Conservation (phyloP, 345 rosid species). For the Arabidopsis suecica region DNA sequence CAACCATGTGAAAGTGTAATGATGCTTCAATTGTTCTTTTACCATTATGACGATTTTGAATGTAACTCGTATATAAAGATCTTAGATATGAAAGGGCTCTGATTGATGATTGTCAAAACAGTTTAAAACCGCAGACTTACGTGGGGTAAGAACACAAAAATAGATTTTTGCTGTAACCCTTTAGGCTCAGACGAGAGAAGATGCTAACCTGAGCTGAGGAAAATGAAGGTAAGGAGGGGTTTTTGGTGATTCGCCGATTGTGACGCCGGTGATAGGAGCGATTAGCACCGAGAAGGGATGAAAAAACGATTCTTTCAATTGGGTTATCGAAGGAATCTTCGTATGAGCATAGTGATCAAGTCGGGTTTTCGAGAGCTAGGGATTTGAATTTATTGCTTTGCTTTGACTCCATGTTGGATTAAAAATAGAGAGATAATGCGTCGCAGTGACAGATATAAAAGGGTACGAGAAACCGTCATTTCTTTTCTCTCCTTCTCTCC, state of each 20-base stretch:
- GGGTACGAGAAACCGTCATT: slow-evolving; percentile 29
- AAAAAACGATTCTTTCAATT: slow-evolving; percentile 72
- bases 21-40: slow-evolving; percentile 21
- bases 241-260: slow-evolving; percentile 68
- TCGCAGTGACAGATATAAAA: slow-evolving; percentile 43
- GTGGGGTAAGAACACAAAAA: not conserved
- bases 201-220: slow-evolving; percentile 59
- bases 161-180: slow-evolving; percentile 11
- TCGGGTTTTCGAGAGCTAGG: slow-evolving; percentile 49
- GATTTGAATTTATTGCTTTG: slow-evolving; percentile 61
- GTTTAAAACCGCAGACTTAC: slow-evolving; percentile 38
- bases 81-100: not conserved
- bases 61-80: slow-evolving; percentile 33
- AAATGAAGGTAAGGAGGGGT: slow-evolving; percentile 68
- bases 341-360: slow-evolving; percentile 33
- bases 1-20: slow-evolving; percentile 29
- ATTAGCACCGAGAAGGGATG: slow-evolving; percentile 48
- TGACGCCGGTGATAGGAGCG: slow-evolving; percentile 60
- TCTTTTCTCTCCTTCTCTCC: slow-evolving; percentile 41
- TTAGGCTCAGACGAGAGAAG: slow-evolving; percentile 22
- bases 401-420: slow-evolving; percentile 38
- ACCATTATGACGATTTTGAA: slow-evolving; percentile 19
- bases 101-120: slow-evolving; percentile 40
- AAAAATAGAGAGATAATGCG: slow-evolving; percentile 37
- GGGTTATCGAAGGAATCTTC: slow-evolving; percentile 48